Percentiles rank a stretch among this genome's conserved stretches.
These are phyloP conservation scores for Teratosphaeria pseudoeucalypti DNA, from an alignment of 2,329 filamentous ascomycete species.

Conservation along the genomic window DNA sequence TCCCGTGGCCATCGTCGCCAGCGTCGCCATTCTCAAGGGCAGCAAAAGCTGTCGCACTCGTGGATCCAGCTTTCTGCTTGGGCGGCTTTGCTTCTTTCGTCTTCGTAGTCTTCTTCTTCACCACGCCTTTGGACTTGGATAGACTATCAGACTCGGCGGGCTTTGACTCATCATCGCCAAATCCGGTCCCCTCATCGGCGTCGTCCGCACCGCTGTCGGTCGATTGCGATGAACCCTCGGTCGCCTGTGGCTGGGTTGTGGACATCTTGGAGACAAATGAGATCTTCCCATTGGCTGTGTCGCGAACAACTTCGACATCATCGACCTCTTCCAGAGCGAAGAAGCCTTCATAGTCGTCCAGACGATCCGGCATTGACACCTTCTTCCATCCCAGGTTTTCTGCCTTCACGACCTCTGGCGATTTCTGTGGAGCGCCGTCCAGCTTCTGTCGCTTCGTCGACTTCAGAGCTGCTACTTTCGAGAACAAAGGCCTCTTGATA, in stretches of 20 bases:
- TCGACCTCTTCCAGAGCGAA: slow-evolving; percentile 78
- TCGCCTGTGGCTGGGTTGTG: neutral
- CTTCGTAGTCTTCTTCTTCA: slow-evolving; percentile 14
- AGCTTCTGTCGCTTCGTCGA: slow-evolving; percentile 35
- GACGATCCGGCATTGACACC: slow-evolving; percentile 60
- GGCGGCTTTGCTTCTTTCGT: neutral
- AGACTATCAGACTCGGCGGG: slow-evolving; percentile 13
- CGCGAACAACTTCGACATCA: slow-evolving; percentile 71
- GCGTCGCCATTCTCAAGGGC: slow-evolving; percentile 35
- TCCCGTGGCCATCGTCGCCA: slow-evolving; percentile 43
- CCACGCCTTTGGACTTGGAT: slow-evolving; percentile 14
- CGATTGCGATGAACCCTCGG: slow-evolving; percentile 8
- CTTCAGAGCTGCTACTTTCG: slow-evolving; percentile 31
- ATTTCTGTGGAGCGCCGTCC: slow-evolving; percentile 9
- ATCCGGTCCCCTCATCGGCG: slow-evolving; percentile 54
- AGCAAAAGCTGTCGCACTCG: slow-evolving; percentile 38
- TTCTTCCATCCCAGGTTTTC: slow-evolving; percentile 53
- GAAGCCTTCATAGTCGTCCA: slow-evolving; percentile 88
- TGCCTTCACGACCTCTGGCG: slow-evolving; percentile 9
- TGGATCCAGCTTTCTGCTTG: neutral
- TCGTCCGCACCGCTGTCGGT: neutral
- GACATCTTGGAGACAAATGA: slow-evolving; percentile 25
- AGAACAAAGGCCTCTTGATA: slow-evolving; percentile 28
- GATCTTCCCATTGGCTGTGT: slow-evolving; percentile 39
- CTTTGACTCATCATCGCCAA: slow-evolving; percentile 34